A percentile compares a stretch with the other conserved stretches of the same genome.
These are phyloP conservation scores for Verticillium zaregamsianum DNA, from an alignment of 2,329 filamentous ascomycete species.

Conservation along the genomic window DNA sequence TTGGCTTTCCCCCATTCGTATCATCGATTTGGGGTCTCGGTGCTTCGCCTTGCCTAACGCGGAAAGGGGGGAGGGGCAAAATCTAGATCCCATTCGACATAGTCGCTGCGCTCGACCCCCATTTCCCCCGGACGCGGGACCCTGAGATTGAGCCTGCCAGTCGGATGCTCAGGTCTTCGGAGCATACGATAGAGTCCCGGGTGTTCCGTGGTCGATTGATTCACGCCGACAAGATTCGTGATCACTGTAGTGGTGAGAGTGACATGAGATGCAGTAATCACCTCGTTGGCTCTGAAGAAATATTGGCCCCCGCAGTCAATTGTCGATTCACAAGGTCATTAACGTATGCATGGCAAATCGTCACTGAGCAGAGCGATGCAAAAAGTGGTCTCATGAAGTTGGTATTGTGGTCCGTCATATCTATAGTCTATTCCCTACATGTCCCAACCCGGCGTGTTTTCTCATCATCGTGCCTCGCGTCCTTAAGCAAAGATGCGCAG, in stretches of 20 bases:
- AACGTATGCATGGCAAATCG: no score
- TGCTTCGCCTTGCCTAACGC: not conserved
- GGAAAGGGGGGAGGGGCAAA: not conserved
- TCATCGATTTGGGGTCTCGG: not conserved
- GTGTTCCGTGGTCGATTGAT: no score
- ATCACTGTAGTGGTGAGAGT: no score
- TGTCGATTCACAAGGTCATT: no score
- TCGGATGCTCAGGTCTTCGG: not conserved
- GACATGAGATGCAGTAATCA: no score
- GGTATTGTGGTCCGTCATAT: not conserved
- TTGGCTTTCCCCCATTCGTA: not conserved
- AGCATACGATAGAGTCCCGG: not conserved
- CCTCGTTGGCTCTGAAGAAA: no score
- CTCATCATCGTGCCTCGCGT: not conserved
- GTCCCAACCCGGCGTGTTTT: not conserved
- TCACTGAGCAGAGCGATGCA: no score
- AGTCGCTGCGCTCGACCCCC: not conserved
- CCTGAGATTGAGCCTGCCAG: not conserved
- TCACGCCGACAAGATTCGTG: no score
- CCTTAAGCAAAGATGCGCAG: conserved; percentile 48
- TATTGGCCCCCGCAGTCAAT: no score
- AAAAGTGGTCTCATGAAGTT: no score
- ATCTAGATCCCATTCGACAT: not conserved
- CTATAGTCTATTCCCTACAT: not conserved
- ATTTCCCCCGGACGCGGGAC: not conserved